Base-by-base conservation (phyloP, 1,284 basidiomycete species). In the Coniophora puteana region DNA sequence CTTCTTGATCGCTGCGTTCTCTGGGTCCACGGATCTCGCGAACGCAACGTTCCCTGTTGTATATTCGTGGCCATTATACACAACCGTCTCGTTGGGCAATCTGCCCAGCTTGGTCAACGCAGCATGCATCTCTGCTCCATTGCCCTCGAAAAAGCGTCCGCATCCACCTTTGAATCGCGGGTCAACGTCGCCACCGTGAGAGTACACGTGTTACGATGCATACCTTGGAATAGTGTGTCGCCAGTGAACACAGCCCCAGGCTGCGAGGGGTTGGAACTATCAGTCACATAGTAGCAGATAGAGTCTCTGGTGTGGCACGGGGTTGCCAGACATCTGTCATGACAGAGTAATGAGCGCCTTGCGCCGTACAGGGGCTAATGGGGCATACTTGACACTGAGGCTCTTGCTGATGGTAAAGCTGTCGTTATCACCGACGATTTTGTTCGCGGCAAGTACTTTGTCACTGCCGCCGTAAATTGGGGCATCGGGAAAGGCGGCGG, bases 271-370 rank as follows among this genome's bases (percentile, higher is more conserved):
- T 74, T 62, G 4, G 53, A 58, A 50, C 65, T 76, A 71, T 74
- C 69, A 28, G 86, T 86, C 41, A 86, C 74, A 61, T 87, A 78
- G 70, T 84, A 98, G 67, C 90, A 95, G 57, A 95, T 94, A 30
- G 92, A 95, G 64, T 98, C 95, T 59, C 92, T 90, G 1, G 95
- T 98, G 62, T 98, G 95, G 65, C 93, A 96, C 0, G 94, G 95
- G 0, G 94, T 99, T 11, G 89, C 84, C 14, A 93, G 65, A 62
- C 87, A 89, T 59, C 89, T 91, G 38, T 11, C 35, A 29, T 20
- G 33, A 40, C 31, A 31, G 40, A 41, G 32, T 20, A 30, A 41
- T 47, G 43, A 43, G 16, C 37, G 29, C 4, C n/a, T 41, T 25
- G 26, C 37, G 40, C 25, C 29, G 25, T 38, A 27, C 17, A 21